Base-by-base conservation (phyloP, 2,329 filamentous ascomycete genomes). In the Ceratocystis huliohia region DNA sequence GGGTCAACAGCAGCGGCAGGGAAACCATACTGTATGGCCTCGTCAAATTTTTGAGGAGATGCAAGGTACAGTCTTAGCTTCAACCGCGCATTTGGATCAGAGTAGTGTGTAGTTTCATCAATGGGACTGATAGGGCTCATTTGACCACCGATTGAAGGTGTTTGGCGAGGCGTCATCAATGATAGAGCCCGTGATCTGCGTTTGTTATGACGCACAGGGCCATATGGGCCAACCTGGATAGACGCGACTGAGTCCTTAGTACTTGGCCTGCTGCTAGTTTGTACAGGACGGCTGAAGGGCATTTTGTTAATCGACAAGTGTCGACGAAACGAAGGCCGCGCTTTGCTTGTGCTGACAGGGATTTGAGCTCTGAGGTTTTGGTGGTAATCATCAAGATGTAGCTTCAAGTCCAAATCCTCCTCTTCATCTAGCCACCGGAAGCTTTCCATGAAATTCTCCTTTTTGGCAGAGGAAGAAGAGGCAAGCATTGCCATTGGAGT, bases 21-120 rank as follows among this genome's bases (percentile, higher is more conserved):
- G 71, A 96, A 97, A 0, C 93, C 93, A 75, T 95, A 96, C 73
- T 96, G 89, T 64, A 97, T 84, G 1, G 90, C 91, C 75, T 97
- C 93, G 73, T 97, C 93, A 71, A 97, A 97, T 73, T 96, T 96
- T 70, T 96, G 89, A 0, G 92, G 88, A 1, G 91, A 96, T 6
- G 89, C 88, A 22, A 96, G 82, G 72, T 92, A 96, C 5, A 90
- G 85, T 13, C 91, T 86, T 22, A 97, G 79, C 76, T 95, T 96
- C 71, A 90, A 81, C 44, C 93, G 84, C 48, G 92, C 90, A 73
- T 96, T 89, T 0, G 91, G 91, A 71, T 96, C 91, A 73, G 91
- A 89, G 72, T 96, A 96, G 76, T 96, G 88, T 46, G 89, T 84
- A 3, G 90, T 88, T 3, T 87, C 82, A 71, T 95, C 90, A 67